Evolutionary conservation across 371 early-diverging fungal species (phyloP).

Genomic region (Mucor racemosus): DNA sequence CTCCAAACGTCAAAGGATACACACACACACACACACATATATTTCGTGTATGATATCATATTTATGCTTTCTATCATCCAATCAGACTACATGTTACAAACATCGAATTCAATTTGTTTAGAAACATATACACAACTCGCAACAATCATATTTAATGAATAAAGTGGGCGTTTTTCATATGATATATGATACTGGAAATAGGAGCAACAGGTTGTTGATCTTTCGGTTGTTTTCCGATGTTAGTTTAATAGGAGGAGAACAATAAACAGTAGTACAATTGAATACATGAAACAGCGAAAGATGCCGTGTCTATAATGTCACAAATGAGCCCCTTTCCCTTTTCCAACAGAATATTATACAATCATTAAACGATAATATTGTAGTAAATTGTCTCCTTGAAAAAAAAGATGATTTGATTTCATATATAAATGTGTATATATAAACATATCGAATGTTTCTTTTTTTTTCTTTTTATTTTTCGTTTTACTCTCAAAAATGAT

Average conservation of each 20-base stretch:
- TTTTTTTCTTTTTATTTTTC: neutral
- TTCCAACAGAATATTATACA: neutral
- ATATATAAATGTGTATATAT: neutral
- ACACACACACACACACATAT: too few species aligned
- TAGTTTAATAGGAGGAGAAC: neutral
- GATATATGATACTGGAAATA: neutral
- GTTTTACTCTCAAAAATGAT: neutral
- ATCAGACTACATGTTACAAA: too few species aligned
- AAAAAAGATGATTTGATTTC: neutral
- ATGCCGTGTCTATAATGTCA: slow-evolving; percentile 7
- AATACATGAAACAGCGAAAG: slow-evolving; percentile 7
- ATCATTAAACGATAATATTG: neutral
- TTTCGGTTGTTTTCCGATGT: neutral
- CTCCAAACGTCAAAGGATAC: too few species aligned
- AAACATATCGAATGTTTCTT: neutral
- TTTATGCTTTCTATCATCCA: too few species aligned
- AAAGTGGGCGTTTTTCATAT: neutral
- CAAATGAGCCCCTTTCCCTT: slow-evolving; percentile 3
- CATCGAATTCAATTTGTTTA: neutral
- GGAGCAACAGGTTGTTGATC: slow-evolving; percentile 1
- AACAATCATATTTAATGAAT: neutral
- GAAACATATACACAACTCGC: neutral
- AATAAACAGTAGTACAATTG: slow-evolving; percentile 4
- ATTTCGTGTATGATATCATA: too few species aligned
- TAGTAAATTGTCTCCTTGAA: neutral